phyloP scores from a whole-genome alignment of 148 eudicot genomes.

The Beta vulgaris region DNA sequence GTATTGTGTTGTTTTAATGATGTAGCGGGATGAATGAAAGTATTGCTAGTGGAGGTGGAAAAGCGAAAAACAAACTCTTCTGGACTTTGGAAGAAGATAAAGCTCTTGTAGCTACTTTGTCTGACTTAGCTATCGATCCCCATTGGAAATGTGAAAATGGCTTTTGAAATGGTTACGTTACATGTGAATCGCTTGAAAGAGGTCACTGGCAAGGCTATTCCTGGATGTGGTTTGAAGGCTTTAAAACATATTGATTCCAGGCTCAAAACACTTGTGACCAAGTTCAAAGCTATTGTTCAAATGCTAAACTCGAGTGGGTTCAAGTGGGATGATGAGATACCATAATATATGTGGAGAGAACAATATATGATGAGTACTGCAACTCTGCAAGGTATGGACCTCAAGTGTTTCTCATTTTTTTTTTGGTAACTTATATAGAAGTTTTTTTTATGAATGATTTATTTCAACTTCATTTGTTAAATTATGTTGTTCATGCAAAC shows the following conservation, averaged over 20 bases:
- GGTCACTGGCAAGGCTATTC: background rate
- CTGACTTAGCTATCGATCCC: conserved; percentile 7
- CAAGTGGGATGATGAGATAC: too few relatives aligned
- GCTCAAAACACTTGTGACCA: conserved; percentile 18
- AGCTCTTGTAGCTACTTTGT: background rate
- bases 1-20: background rate
- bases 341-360: too few relatives aligned
- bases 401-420: too few relatives aligned
- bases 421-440: too few relatives aligned
- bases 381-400: too few relatives aligned
- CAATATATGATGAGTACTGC: too few relatives aligned
- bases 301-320: conserved; percentile 12
- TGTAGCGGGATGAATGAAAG: background rate
- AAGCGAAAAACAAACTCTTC: background rate
- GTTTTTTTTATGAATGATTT: too few relatives aligned
- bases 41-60: background rate
- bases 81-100: conserved; percentile 12
- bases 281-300: background rate
- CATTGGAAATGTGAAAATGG: conserved; percentile 14
- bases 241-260: conserved; percentile 10
- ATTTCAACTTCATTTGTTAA: too few relatives aligned
- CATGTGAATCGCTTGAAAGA: conserved; percentile 10
- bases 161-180: conserved; percentile 8
- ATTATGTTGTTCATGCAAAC: too few relatives aligned
- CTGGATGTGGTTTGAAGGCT: conserved; percentile 9